A percentile compares a stretch with the other conserved stretches of the same genome.
Conservation (phyloP, 257 asterid species). For the Linaria vulgaris region DNA sequence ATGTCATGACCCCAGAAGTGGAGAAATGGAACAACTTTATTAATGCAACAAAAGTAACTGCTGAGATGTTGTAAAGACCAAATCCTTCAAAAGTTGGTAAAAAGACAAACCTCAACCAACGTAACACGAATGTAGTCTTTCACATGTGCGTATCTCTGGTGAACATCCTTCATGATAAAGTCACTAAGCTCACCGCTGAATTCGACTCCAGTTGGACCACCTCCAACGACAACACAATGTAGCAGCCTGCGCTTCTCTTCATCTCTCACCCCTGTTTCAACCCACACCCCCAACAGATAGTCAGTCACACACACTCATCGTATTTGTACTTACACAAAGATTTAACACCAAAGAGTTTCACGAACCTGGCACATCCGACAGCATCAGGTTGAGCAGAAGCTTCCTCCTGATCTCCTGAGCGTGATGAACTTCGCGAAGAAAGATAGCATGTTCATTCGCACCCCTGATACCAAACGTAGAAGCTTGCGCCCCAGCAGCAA, state of each 20-base stretch:
- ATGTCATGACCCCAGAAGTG: conserved; percentile 16
- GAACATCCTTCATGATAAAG: conserved; percentile 86
- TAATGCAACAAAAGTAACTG: conserved; percentile 16
- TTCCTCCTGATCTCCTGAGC: conserved; percentile 97
- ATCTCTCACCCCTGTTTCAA: conserved; percentile 63
- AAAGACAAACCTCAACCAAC: conserved; percentile 72
- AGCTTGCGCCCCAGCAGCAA: conserved; percentile 94
- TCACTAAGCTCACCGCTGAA: conserved; percentile 98
- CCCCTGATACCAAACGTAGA: conserved; percentile 94
- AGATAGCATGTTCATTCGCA: conserved; percentile 73
- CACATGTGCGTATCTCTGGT: conserved; percentile 81
- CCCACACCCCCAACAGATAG: conserved; percentile 12
- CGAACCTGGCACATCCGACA: conserved; percentile 91
- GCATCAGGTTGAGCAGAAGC: conserved; percentile 83
- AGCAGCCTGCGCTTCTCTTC: conserved; percentile 88
- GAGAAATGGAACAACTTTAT: conserved; percentile 7
- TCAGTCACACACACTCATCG: neutral
- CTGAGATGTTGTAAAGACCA: conserved; percentile 12
- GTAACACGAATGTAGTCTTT: conserved; percentile 90
- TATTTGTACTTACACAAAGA: neutral
- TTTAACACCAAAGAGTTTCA: conserved; percentile 15
- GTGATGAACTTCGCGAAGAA: conserved; percentile 96
- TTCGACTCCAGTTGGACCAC: conserved; percentile 99
- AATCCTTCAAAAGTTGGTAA: neutral
- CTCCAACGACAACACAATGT: conserved; percentile 97